A percentile compares a stretch with the other conserved stretches of the same genome.
Conservation (phyloP, 441 rosid genomes). For the Capsella rubella region DNA sequence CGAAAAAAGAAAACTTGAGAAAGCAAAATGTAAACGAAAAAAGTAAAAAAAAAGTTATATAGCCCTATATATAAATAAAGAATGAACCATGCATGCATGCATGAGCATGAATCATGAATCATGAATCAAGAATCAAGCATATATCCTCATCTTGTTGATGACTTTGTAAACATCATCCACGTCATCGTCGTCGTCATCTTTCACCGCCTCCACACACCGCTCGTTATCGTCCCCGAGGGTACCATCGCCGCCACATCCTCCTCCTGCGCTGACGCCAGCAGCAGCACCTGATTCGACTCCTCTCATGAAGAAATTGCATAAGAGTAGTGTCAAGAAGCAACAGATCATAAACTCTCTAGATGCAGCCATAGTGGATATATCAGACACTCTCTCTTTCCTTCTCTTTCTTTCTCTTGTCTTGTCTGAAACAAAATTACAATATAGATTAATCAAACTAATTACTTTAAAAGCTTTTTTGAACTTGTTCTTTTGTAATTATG, state of each 20-base stretch:
- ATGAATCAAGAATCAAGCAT: slow-evolving; percentile 29
- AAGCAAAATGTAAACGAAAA: not conserved
- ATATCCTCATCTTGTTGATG: slow-evolving; percentile 44
- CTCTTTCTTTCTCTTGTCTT: not conserved
- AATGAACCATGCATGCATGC: slow-evolving; percentile 17
- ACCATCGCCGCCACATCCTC: slow-evolving; percentile 42
- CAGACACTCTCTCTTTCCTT: not conserved
- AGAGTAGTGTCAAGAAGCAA: slow-evolving; percentile 39
- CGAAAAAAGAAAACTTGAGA: slow-evolving; percentile 16
- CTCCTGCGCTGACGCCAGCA: slow-evolving; percentile 19
- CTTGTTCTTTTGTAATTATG: not conserved
- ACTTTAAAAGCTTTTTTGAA: not conserved
- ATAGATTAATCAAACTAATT: not conserved
- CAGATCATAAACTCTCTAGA: slow-evolving; percentile 38
- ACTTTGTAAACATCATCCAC: slow-evolving; percentile 51
- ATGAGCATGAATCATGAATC: no score
- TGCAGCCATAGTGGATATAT: slow-evolving; percentile 31
- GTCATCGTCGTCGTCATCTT: slow-evolving; percentile 45
- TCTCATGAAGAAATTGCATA: slow-evolving; percentile 38
- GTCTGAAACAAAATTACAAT: slow-evolving; percentile 23
- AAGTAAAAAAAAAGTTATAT: not conserved
- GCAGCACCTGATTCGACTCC: slow-evolving; percentile 25
- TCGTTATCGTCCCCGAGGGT: slow-evolving; percentile 42
- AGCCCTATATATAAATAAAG: slow-evolving; percentile 13
- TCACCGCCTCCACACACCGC: slow-evolving; percentile 34